Evolutionary conservation across 2,329 filamentous ascomycete species (phyloP), one percentile per base, ranked within the genome.

Genomic region (Davidsoniella neocaledoniae): DNA sequence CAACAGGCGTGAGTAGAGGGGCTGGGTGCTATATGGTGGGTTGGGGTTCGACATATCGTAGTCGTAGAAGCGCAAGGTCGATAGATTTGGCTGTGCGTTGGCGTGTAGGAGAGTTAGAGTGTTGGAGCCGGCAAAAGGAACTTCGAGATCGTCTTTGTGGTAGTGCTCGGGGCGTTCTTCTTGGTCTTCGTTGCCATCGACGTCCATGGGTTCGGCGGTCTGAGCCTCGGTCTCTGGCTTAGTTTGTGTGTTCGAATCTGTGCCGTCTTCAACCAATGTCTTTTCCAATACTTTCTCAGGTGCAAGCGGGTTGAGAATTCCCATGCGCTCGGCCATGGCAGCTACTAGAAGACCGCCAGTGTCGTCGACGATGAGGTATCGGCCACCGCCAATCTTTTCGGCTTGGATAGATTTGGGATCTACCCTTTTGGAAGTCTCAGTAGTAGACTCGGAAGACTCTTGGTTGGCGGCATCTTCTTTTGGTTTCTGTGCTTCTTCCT

Each of bases 241-340:
- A 5, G 8, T 5, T 33, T 33, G 29, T 33, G 12, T 10, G 29
- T 17, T 37, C 2, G 47, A 9, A 9, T 43, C 17, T 45, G 39
- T 40, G 6, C 47, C 10, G 33, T 48, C 48, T 25, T 46, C 46
- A 10, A n/a, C 21, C 9, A 44, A 29, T 16, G 40, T 25, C 29
- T 53, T 53, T 40, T 47, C 33, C 9, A 53, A 29, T 5, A 53
- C 33, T 10, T 58, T 57, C 5, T 64, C 61, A 0, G 60, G 56
- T 8, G 67, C 61, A 1, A 61, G 50, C 3, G 59, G 63, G 53
- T 86, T 76, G 0, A 95, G 66, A 16, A 94, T 76, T 1, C 84
- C 86, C 82, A 94, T 90, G 54, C 84, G 76, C 66, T 95, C 88
- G 0, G 88, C 88, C 68, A 94, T 72, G 1, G 86, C 81, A 3